Conservation (phyloP, 2,329 filamentous ascomycete species). For the Ophiobolus disseminans region DNA sequence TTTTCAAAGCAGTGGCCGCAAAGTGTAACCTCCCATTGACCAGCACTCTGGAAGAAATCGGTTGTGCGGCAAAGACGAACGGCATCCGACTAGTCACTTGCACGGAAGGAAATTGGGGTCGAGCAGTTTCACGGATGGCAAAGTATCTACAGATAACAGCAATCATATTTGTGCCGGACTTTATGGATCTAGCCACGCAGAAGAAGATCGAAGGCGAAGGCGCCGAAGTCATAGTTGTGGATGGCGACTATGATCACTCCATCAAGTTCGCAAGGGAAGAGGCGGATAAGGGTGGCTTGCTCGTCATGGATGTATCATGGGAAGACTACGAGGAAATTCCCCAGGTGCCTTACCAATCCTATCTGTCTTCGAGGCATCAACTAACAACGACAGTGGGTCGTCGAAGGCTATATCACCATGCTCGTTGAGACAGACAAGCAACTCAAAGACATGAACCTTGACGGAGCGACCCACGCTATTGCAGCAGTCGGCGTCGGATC, state of each 20-base stretch:
- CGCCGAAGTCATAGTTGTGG: constrained; percentile 62
- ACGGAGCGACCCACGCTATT: constrained; percentile 60
- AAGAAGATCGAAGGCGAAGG: constrained; percentile 67
- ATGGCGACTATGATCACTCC: constrained; percentile 70
- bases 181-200: constrained; percentile 63
- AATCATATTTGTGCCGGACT: constrained; percentile 68
- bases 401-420: constrained; percentile 79
- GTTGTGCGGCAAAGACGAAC: constrained; percentile 25
- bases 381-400: constrained; percentile 66
- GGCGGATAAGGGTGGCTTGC: constrained; percentile 54
- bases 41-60: constrained; percentile 55
- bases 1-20: constrained; percentile 63
- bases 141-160: constrained; percentile 62
- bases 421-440: constrained; percentile 72
- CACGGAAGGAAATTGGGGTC: constrained; percentile 79
- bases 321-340: constrained; percentile 72
- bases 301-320: constrained; percentile 75
- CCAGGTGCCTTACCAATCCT: constrained; percentile 46
- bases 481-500: constrained; percentile 76
- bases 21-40: constrained; percentile 54
- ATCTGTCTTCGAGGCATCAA: neutral
- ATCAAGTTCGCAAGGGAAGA: constrained; percentile 59
- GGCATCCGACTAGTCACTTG: constrained; percentile 64
- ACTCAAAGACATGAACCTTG: constrained; percentile 50
- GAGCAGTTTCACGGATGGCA: constrained; percentile 74